Conservation (phyloP, 164 flowering plant species). For the Akebia trifoliata region DNA sequence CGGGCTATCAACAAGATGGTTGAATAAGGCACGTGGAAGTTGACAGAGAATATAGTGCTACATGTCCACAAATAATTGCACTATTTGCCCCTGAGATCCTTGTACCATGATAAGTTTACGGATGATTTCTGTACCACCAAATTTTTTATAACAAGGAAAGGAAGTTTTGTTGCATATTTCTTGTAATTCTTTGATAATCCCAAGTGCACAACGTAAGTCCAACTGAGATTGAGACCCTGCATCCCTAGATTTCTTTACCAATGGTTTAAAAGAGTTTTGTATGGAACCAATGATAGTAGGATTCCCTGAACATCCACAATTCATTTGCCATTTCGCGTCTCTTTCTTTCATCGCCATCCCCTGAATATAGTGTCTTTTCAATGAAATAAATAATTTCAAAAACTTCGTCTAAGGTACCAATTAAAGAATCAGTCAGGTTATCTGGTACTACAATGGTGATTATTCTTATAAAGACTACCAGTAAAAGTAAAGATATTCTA, state of each 20-base stretch:
- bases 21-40: conserved; percentile 1
- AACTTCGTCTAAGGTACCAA: too few species aligned
- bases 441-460: neutral
- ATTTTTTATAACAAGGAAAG: too few species aligned
- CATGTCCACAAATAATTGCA: too few species aligned
- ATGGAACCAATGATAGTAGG: neutral
- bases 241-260: too few species aligned
- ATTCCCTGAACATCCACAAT: neutral
- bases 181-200: too few species aligned
- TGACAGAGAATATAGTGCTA: too few species aligned
- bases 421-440: neutral
- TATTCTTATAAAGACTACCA: too few species aligned
- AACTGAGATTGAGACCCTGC: too few species aligned
- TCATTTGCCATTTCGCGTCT: neutral
- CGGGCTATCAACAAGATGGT: neutral
- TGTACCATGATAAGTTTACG: neutral
- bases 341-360: neutral
- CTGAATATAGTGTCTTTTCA: neutral
- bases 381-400: conserved; percentile 1
- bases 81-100: neutral
- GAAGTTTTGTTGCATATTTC: too few species aligned
- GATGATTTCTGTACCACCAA: neutral
- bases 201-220: too few species aligned
- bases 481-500: too few species aligned
- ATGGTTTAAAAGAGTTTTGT: too few species aligned